Percentiles rank a stretch among this genome's conserved stretches.
These are phyloP conservation scores for Camellia lanceoleosa DNA, from an alignment of 148 eudicot species.

Conservation along the genomic window DNA sequence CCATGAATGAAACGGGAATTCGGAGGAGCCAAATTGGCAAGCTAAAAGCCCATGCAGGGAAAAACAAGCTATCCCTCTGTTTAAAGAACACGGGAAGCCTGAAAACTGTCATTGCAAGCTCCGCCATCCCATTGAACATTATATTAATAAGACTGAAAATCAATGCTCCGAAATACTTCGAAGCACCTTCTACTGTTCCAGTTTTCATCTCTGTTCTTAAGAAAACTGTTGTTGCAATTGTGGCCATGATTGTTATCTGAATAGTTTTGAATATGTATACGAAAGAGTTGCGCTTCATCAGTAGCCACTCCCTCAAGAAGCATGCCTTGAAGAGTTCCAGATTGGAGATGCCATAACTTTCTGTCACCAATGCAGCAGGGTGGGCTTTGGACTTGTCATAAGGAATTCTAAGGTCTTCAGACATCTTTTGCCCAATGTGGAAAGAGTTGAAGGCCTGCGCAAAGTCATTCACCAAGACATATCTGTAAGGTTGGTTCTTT, in stretches of 20 bases:
- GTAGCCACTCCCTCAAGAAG: constrained; percentile 38
- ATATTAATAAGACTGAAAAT: constrained; percentile 41
- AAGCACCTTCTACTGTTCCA: constrained; percentile 31
- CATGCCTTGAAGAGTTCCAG: constrained; percentile 33
- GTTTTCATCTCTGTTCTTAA: constrained; percentile 39
- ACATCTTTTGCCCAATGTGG: constrained; percentile 28
- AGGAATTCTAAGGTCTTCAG: constrained; percentile 28
- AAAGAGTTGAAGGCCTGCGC: constrained; percentile 24
- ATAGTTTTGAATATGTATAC: constrained; percentile 37
- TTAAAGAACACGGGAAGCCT: constrained; percentile 43
- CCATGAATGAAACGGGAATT: constrained; percentile 34
- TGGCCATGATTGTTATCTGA: constrained; percentile 35
- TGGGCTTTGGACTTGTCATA: constrained; percentile 32
- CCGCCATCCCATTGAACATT: constrained; percentile 43
- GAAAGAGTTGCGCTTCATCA: constrained; percentile 39
- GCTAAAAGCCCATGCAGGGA: constrained; percentile 42
- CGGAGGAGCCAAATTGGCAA: constrained; percentile 38
- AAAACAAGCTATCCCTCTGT: constrained; percentile 37
- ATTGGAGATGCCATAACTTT: constrained; percentile 39
- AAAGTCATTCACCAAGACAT: constrained; percentile 32
- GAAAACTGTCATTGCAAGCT: constrained; percentile 32
- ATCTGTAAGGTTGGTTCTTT: constrained; percentile 35
- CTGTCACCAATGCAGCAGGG: constrained; percentile 35
- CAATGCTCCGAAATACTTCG: constrained; percentile 38
- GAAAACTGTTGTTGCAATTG: constrained; percentile 35